Base-by-base conservation (phyloP, 768 basidiomycete species). In the Gloeophyllum trabeum region DNA sequence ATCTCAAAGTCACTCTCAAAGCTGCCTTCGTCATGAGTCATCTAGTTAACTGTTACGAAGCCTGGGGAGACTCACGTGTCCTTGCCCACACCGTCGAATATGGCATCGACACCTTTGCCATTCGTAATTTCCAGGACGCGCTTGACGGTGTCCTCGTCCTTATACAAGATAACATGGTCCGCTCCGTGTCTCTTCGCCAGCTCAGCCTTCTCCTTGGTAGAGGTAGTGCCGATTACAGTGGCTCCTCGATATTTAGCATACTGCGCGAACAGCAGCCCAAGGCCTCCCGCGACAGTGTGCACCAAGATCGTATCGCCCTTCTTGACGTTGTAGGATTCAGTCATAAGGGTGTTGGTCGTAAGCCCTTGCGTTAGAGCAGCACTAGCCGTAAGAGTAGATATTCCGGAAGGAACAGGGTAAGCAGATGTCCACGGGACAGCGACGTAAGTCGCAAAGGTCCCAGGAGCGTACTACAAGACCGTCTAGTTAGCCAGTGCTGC, bases 81-180 rank as follows among this genome's bases (percentile, higher is more conserved):
- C 65, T 88, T 92, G 1, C 93, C 93, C 24, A 98, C 89, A 20
- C 93, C 92, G 51, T 98, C 93, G 53, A 84, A 93, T 13, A 89
- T 73, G 5, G 76, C 91, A 46, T 93, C 74, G 1, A 91, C 85
- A 16, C 88, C 86, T 49, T 76, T 71, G 3, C 85, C 85, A 36
- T 78, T 75, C 0, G 88, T 89, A 43, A 89, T 61, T 50, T 83
- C 79, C 41, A 81, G 54, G 10, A 87, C 84, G 28, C 78, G 70
- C 50, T 81, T 56, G 5, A 85, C 80, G 0, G 82, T 81, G 43
- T 87, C 72, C 52, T 87, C 83, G 32, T 70, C 64, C 12, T 69
- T 73, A 57, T 89, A 89, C 32, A 90, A 56, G 43, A 96, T 79
- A 34, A 94, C 88, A 54, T 93, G 80, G 53, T 86, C 76, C 0